Percentiles rank a stretch among this genome's conserved stretches.
phyloP scores from a whole-genome alignment of 176 grass and related monocot species.

The Oryza australiensis region DNA sequence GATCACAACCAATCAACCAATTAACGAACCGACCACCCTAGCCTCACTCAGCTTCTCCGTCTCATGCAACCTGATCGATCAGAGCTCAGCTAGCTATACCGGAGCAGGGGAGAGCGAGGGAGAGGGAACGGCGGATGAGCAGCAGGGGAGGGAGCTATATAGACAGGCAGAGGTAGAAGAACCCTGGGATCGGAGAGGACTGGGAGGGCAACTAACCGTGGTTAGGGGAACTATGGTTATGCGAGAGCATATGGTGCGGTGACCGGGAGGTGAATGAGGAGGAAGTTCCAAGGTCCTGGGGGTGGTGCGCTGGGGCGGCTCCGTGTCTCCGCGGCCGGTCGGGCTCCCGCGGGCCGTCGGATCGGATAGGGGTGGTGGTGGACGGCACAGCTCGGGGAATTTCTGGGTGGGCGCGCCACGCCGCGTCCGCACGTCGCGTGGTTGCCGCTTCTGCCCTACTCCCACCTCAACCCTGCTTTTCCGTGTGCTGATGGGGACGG shows the following conservation, averaged over 20 bases:
- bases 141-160: constrained; percentile 48
- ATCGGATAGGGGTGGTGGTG: background rate
- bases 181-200: background rate
- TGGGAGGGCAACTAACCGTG: constrained; percentile 21
- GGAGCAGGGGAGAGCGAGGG: background rate
- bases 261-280: constrained; percentile 13
- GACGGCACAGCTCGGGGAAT: background rate
- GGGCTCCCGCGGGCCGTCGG: constrained; percentile 30
- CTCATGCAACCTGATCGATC: background rate
- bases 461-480: background rate
- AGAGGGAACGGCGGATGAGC: constrained; percentile 32
- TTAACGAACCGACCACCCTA: background rate
- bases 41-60: background rate
- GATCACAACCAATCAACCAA: background rate
- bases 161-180: background rate
- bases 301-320: constrained; percentile 56
- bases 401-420: background rate
- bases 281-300: constrained; percentile 66
- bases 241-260: background rate
- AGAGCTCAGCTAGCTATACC: no score
- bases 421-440: constrained; percentile 17
- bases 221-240: constrained; percentile 15
- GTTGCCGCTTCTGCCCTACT: background rate
- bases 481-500: background rate
- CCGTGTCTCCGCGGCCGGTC: constrained; percentile 81